Conservation (phyloP, 306 rosid genomes). For the Neltuma alba region DNA sequence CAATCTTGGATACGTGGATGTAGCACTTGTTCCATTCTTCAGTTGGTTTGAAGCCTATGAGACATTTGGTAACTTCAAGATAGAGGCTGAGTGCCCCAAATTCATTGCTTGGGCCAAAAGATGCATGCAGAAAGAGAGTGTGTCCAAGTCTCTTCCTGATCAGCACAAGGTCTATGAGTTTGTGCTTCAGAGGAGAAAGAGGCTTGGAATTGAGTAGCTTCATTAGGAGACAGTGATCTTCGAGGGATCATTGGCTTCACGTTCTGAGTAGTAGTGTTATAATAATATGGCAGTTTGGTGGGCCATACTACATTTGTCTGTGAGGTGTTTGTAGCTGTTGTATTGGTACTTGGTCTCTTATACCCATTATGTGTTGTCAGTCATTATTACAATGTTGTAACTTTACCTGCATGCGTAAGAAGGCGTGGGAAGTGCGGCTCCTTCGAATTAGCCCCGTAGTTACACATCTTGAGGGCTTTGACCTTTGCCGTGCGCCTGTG, state of each 20-base stretch:
- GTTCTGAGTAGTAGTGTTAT: background rate
- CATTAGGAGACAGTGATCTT: background rate
- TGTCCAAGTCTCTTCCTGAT: conserved; percentile 37
- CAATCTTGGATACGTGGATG: conserved; percentile 33
- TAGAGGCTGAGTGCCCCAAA: conserved; percentile 34
- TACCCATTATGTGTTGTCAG: background rate
- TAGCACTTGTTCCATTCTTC: conserved; percentile 23
- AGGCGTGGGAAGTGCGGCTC: background rate
- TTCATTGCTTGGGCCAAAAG: conserved; percentile 41
- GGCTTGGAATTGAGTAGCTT: background rate
- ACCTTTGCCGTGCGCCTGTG: no score
- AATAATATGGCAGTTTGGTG: conserved; percentile 29
- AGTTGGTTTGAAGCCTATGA: conserved; percentile 35
- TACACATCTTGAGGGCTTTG: background rate
- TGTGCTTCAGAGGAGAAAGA: background rate
- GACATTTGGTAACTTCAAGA: conserved; percentile 16
- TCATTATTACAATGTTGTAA: background rate
- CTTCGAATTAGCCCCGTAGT: background rate
- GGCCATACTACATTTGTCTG: conserved; percentile 1
- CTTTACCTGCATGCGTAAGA: background rate
- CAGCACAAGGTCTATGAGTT: conserved; percentile 9
- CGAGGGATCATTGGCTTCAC: no score
- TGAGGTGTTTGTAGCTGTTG: background rate
- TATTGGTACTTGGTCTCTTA: background rate
- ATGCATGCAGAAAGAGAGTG: conserved; percentile 37